Percentiles rank a stretch among this genome's conserved stretches.
These are phyloP conservation scores for Gleditsia sinensis DNA, from an alignment of 306 rosid species.

Conservation along the genomic window DNA sequence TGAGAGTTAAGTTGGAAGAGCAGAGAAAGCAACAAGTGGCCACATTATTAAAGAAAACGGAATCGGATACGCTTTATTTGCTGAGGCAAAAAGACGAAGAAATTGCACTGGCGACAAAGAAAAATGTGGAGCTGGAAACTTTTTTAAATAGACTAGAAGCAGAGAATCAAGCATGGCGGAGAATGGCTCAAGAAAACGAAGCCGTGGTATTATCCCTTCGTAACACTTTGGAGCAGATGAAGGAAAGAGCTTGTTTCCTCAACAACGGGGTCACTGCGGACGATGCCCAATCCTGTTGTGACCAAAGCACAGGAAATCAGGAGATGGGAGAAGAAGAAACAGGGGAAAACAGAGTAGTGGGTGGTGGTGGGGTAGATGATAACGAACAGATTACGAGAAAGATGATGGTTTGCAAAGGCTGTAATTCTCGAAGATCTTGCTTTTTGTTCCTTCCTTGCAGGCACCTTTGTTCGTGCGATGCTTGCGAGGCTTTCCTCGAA, in stretches of 20 bases:
- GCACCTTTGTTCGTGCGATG: constrained; percentile 77
- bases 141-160: constrained; percentile 48
- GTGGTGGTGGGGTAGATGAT: not conserved
- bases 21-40: constrained; percentile 51
- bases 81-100: constrained; percentile 57
- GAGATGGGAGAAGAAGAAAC: constrained; percentile 20
- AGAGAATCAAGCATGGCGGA: constrained; percentile 63
- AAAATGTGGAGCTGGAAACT: constrained; percentile 52
- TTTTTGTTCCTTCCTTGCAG: constrained; percentile 79
- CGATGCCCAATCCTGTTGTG: constrained; percentile 70
- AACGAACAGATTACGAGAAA: constrained; percentile 13
- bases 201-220: constrained; percentile 53
- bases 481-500: constrained; percentile 62
- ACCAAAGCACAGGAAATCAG: constrained; percentile 7
- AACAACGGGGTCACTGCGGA: constrained; percentile 31
- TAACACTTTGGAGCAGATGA: constrained; percentile 52
- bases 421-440: constrained; percentile 48
- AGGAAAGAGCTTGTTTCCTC: constrained; percentile 34
- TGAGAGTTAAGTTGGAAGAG: constrained; percentile 55
- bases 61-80: constrained; percentile 19
- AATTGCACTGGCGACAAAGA: constrained; percentile 44
- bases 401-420: constrained; percentile 54
- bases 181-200: constrained; percentile 60
- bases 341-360: constrained; percentile 9
- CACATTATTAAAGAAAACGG: constrained; percentile 39